These are phyloP conservation scores for Trypanosomatidae sp. DNA, from an alignment of 208 protist species.

Conservation along the genomic window DNA sequence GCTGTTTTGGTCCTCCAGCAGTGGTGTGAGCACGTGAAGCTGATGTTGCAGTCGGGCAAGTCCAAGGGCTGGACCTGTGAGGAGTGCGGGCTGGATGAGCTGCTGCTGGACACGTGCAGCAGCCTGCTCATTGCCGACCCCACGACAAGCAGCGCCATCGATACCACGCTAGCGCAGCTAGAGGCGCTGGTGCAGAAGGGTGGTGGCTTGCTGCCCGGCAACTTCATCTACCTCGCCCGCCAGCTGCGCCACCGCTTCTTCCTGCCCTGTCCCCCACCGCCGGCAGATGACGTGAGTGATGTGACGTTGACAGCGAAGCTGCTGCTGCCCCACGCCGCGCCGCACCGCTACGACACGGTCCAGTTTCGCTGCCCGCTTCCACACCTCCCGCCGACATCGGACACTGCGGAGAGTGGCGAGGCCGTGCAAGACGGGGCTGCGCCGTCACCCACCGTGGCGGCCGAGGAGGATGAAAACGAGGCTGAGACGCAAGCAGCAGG, in stretches of 20 bases:
- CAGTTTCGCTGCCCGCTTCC: constrained; percentile 19
- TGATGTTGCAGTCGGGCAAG: constrained; percentile 61
- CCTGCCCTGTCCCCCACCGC: neutral
- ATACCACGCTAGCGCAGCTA: constrained; percentile 37
- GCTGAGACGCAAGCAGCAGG: too few species aligned
- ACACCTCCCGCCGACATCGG: neutral
- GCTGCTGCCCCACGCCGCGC: constrained; percentile 22
- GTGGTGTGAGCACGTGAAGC: constrained; percentile 82
- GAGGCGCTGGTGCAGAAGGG: constrained; percentile 10
- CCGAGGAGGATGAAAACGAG: too few species aligned
- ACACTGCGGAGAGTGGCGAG: too few species aligned
- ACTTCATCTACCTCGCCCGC: constrained; percentile 28
- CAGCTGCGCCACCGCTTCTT: constrained; percentile 39
- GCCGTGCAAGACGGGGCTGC: neutral
- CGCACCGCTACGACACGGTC: constrained; percentile 36
- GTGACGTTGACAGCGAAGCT: constrained; percentile 29
- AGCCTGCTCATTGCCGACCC: constrained; percentile 44
- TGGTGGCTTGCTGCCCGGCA: constrained; percentile 4
- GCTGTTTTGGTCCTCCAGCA: constrained; percentile 51
- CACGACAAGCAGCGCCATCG: constrained; percentile 14
- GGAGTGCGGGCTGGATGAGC: constrained; percentile 70
- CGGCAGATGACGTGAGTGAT: constrained; percentile 6
- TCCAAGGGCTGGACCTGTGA: constrained; percentile 48
- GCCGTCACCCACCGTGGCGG: neutral
- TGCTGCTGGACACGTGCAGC: constrained; percentile 56